phyloP scores from a whole-genome alignment of 2,329 filamentous ascomycete species.

The Penicillium sp. region DNA sequence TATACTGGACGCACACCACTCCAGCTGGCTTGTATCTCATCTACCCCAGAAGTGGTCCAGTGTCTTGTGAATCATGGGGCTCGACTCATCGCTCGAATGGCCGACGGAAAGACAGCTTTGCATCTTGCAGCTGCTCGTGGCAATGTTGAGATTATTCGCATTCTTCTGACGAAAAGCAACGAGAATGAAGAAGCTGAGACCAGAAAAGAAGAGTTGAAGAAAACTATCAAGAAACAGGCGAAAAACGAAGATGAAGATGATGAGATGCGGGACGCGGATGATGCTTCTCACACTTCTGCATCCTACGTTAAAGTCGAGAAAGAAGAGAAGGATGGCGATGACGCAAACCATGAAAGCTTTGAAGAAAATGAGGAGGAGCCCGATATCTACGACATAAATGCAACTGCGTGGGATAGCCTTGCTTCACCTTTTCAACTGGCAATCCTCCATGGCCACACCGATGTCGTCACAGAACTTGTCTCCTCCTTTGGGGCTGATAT shows the following conservation, averaged over 20 bases:
- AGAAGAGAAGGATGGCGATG: constrained; percentile 23
- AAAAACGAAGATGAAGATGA: constrained; percentile 28
- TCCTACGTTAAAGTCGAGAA: constrained; percentile 70
- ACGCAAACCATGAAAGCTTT: constrained; percentile 46
- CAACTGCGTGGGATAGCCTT: constrained; percentile 75
- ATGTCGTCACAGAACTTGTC: constrained; percentile 69
- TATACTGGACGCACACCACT: constrained; percentile 77
- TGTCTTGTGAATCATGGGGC: constrained; percentile 71
- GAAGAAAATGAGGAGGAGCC: constrained; percentile 65
- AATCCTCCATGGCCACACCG: constrained; percentile 69
- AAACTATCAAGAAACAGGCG: constrained; percentile 25
- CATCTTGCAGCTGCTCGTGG: constrained; percentile 77
- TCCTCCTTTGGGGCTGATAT: constrained; percentile 74
- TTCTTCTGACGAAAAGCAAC: constrained; percentile 70
- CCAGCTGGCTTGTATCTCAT: constrained; percentile 71
- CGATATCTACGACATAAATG: constrained; percentile 77
- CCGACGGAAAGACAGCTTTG: constrained; percentile 78
- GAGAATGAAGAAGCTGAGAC: constrained; percentile 63
- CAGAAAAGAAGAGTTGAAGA: constrained; percentile 25
- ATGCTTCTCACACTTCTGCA: constrained; percentile 57
- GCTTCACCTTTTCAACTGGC: constrained; percentile 76
- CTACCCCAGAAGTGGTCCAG: constrained; percentile 69
- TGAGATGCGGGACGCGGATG: constrained; percentile 54
- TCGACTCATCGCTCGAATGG: constrained; percentile 70
- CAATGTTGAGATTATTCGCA: constrained; percentile 66